Percentiles rank a stretch among this genome's conserved stretches.
Evolutionary conservation across 148 eudicot species (phyloP).

Genomic region (Salicornia ramosissima): DNA sequence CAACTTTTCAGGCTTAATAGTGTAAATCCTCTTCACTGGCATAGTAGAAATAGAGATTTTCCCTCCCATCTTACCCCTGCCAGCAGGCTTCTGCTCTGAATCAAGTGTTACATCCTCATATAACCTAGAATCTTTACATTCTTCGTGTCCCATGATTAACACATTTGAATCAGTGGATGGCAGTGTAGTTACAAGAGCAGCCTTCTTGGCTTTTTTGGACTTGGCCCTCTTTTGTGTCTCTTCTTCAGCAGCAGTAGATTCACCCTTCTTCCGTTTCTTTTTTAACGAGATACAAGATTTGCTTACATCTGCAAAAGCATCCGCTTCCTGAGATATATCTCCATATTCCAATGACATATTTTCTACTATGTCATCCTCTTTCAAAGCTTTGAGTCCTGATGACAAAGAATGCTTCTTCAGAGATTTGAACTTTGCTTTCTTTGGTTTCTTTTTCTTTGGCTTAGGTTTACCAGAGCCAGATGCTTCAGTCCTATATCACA

Average conservation of each 20-base stretch:
- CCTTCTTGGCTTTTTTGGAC: slow-evolving; percentile 62
- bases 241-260: slow-evolving; percentile 39
- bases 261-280: slow-evolving; percentile 62
- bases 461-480: slow-evolving; percentile 46
- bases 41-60: slow-evolving; percentile 56
- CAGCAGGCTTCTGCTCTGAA: slow-evolving; percentile 51
- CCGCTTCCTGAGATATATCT: slow-evolving; percentile 36
- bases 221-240: slow-evolving; percentile 37
- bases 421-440: slow-evolving; percentile 89
- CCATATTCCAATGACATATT: slow-evolving; percentile 45
- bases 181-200: slow-evolving; percentile 33
- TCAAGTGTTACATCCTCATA: slow-evolving; percentile 43
- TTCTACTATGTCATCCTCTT: slow-evolving; percentile 47
- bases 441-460: slow-evolving; percentile 74
- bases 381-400: slow-evolving; percentile 37
- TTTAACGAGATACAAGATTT: slow-evolving; percentile 30
- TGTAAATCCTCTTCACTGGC: slow-evolving; percentile 70
- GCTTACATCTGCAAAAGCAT: slow-evolving; percentile 33
- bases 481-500: slow-evolving; percentile 43
- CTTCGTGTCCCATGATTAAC: slow-evolving; percentile 41
- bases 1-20: slow-evolving; percentile 69
- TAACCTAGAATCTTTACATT: slow-evolving; percentile 41
- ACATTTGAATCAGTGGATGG: slow-evolving; percentile 31
- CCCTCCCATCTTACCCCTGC: slow-evolving; percentile 61
- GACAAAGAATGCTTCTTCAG: slow-evolving; percentile 68